A percentile compares a stretch with the other conserved stretches of the same genome.
Evolutionary conservation across 306 rosid species (phyloP).

Genomic region (Cicer arietinum): DNA sequence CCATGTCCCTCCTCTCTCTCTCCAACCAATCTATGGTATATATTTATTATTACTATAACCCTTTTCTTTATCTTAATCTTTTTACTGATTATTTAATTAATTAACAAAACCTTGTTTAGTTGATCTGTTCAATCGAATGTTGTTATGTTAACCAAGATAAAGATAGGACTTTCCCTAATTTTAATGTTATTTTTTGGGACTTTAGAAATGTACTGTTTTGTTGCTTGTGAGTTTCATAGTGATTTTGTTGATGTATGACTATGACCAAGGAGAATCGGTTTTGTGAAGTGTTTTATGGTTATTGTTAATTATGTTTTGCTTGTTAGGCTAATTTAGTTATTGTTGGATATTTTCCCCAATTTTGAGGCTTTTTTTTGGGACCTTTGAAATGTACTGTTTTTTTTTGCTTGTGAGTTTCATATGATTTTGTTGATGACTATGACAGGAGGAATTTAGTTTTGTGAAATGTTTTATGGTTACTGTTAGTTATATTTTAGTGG

Average conservation of each 20-base stretch:
- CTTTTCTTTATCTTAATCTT: background rate
- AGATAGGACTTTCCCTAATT: background rate
- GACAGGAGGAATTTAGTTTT: background rate
- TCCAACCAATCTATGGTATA: constrained; percentile 53
- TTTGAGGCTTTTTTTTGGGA: background rate
- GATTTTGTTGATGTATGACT: background rate
- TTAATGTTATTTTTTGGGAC: background rate
- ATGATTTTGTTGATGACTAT: constrained; percentile 1
- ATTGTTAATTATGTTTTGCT: background rate
- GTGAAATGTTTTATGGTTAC: background rate
- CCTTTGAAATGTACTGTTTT: background rate
- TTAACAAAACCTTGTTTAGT: background rate
- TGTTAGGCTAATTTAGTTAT: constrained; percentile 13
- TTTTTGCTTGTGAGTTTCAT: constrained; percentile 29
- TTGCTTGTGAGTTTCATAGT: constrained; percentile 19
- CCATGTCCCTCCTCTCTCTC: constrained; percentile 46
- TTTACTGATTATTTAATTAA: background rate
- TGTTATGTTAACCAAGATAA: background rate
- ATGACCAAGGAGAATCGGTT: background rate
- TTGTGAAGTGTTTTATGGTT: background rate
- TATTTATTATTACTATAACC: background rate
- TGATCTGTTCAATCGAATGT: background rate
- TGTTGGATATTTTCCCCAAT: constrained; percentile 34
- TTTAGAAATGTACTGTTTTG: too few species aligned
- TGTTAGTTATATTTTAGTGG: background rate